Conservation (phyloP, 2,329 filamentous ascomycete species). For the Diaporthe aspalathi region DNA sequence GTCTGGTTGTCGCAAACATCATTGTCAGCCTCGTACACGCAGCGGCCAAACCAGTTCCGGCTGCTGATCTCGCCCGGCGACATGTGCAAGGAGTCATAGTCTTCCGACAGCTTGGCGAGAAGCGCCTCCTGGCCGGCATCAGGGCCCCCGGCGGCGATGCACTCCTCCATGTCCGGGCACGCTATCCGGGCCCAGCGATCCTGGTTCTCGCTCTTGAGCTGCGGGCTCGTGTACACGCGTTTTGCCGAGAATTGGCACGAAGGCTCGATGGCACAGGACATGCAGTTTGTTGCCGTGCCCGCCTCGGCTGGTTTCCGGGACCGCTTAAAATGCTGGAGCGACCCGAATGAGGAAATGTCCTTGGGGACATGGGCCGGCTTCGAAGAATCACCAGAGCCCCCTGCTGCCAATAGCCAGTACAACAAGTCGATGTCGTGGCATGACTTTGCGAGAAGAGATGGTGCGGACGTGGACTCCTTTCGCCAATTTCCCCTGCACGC, state of each 20-base stretch:
- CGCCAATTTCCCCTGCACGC: slow-evolving; percentile 3
- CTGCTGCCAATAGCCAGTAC: background rate
- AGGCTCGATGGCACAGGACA: slow-evolving; percentile 6
- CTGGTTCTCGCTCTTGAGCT: slow-evolving; percentile 17
- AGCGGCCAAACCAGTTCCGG: slow-evolving; percentile 18
- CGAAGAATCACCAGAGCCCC: background rate
- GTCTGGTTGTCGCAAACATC: slow-evolving; percentile 26
- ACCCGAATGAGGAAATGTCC: background rate
- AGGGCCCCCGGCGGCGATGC: background rate
- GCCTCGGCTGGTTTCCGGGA: slow-evolving; percentile 4
- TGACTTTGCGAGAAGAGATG: slow-evolving; percentile 15
- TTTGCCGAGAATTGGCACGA: slow-evolving; percentile 10
- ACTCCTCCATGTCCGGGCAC: slow-evolving; percentile 20
- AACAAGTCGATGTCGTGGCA: slow-evolving; percentile 4
- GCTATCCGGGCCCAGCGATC: slow-evolving; percentile 24
- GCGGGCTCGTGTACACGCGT: slow-evolving; percentile 1
- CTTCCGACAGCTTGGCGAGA: background rate
- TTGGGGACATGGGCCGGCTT: slow-evolving; percentile 1
- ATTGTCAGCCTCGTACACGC: slow-evolving; percentile 25
- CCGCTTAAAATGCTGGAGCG: slow-evolving; percentile 1
- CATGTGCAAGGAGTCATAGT: slow-evolving; percentile 1
- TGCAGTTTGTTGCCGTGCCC: background rate
- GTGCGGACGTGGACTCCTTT: slow-evolving; percentile 14
- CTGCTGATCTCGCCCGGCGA: background rate
- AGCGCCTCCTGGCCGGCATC: background rate